Conservation (phyloP, 306 rosid species). For the Fagus sylvatica region DNA sequence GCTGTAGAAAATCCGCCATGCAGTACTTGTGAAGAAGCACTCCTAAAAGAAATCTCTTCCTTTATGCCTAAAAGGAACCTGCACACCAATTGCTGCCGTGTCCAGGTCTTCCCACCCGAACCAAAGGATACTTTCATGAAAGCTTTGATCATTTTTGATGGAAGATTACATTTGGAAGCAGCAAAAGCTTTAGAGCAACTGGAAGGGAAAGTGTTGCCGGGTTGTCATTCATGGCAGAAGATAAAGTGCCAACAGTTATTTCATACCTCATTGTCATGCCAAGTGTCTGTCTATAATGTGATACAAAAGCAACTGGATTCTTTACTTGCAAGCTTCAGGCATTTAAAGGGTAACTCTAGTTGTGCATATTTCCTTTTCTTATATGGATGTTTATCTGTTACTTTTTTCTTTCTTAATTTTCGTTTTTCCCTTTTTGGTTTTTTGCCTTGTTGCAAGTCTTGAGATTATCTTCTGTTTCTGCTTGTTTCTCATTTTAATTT, state of each 20-base stretch:
- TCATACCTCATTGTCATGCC: constrained; percentile 67
- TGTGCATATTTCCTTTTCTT: constrained; percentile 13
- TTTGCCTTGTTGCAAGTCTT: background rate
- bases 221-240: constrained; percentile 87
- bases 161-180: constrained; percentile 92
- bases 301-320: constrained; percentile 57
- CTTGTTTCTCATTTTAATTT: constrained; percentile 3
- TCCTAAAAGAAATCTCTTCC: constrained; percentile 64
- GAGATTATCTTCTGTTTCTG: background rate
- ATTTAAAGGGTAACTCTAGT: constrained; percentile 46
- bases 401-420: constrained; percentile 1
- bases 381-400: constrained; percentile 19
- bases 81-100: constrained; percentile 48
- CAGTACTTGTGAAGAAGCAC: constrained; percentile 69
- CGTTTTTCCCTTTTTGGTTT: background rate
- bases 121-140: constrained; percentile 59
- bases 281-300: constrained; percentile 58
- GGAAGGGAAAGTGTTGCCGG: constrained; percentile 77
- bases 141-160: constrained; percentile 78
- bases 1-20: constrained; percentile 60
- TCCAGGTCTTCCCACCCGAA: constrained; percentile 70
- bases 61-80: constrained; percentile 65
- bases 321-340: constrained; percentile 49
- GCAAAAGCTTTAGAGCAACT: constrained; percentile 85
- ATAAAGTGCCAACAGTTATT: constrained; percentile 79